Conservation (phyloP, 257 asterid species). For the Solanum appendiculatum region DNA sequence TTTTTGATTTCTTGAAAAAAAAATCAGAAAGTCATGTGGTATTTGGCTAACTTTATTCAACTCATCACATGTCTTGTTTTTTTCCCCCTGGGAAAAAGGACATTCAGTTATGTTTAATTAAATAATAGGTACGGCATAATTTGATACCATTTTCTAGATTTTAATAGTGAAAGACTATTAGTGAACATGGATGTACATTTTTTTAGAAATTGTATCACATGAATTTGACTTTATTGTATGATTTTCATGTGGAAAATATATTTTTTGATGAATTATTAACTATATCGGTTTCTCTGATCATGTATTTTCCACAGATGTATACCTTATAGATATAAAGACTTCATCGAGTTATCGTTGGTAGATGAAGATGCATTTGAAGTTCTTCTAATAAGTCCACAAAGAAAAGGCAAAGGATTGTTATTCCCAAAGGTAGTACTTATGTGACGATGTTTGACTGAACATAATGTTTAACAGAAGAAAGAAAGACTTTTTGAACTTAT, state of each 20-base stretch:
- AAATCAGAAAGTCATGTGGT: not conserved
- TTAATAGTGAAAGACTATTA: not conserved
- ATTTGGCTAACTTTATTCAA: not conserved
- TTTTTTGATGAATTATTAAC: not conserved
- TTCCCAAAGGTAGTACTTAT: constrained; percentile 60
- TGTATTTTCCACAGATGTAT: constrained; percentile 53
- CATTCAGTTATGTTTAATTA: not conserved
- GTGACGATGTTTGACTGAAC: not conserved
- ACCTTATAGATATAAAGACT: constrained; percentile 55
- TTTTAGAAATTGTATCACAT: not conserved
- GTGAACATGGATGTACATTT: not conserved
- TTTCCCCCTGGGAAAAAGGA: not conserved
- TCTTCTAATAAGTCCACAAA: constrained; percentile 65
- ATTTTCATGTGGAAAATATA: not conserved
- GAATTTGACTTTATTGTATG: not conserved
- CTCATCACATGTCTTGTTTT: constrained; percentile 1
- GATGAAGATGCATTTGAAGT: constrained; percentile 79
- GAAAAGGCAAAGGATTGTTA: constrained; percentile 79
- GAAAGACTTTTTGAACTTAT: not conserved
- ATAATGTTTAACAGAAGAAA: not conserved
- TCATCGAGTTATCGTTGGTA: constrained; percentile 6
- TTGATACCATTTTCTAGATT: not conserved
- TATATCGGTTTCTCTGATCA: not conserved
- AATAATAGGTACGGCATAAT: not conserved
- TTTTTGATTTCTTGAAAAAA: not conserved